A percentile compares a stretch with the other conserved stretches of the same genome.
phyloP scores from a whole-genome alignment of 768 basidiomycete species.

The Austroboletus festivus region DNA sequence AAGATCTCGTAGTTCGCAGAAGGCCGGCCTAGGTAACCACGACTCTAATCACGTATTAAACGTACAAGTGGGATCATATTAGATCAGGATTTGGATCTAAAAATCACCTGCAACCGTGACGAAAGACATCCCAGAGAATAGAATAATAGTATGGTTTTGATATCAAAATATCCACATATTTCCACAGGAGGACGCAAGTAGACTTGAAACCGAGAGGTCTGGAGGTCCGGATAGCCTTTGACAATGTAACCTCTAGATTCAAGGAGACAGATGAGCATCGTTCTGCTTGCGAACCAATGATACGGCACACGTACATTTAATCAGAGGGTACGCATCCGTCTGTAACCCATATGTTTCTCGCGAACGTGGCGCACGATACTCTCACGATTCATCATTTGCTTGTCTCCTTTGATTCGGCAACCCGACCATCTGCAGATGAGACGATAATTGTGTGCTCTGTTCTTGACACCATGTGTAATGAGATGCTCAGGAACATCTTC shows the following conservation, averaged over 20 bases:
- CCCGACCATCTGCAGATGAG: conserved; percentile 9
- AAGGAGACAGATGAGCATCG: neutral
- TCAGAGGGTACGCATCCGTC: neutral
- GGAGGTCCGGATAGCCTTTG: too few species aligned
- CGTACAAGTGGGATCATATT: neutral
- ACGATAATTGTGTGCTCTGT: fast-evolving
- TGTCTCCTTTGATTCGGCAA: conserved; percentile 2
- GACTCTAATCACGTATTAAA: too few species aligned
- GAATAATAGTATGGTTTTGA: neutral
- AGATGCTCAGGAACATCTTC: conserved; percentile 9
- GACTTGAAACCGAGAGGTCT: too few species aligned
- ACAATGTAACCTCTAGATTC: too few species aligned
- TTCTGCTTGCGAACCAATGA: neutral
- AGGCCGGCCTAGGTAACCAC: too few species aligned
- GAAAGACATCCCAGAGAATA: neutral
- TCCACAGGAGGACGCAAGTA: neutral
- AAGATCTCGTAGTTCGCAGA: too few species aligned
- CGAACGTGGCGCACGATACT: conserved; percentile 14
- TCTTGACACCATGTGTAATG: neutral
- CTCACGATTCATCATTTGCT: conserved; percentile 8
- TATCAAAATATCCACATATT: neutral
- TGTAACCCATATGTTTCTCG: conserved; percentile 14
- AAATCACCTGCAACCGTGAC: neutral
- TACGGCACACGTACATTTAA: neutral
- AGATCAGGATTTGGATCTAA: too few species aligned